Evolutionary conservation across 208 protist genomes (phyloP).

Genomic region (Trypanosoma brucei): DNA sequence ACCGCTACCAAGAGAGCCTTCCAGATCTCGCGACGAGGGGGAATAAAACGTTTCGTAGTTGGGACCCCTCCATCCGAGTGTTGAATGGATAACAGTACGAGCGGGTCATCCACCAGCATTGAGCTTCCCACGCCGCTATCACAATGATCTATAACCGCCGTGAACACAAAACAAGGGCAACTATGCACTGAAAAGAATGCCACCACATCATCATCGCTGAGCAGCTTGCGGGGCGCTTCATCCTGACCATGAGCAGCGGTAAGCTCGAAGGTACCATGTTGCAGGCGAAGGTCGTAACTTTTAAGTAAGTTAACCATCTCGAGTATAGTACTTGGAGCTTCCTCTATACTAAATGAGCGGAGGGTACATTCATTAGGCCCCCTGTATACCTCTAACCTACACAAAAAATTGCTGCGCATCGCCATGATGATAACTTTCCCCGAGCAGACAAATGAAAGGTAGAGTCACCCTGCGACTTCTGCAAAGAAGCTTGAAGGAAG

Average conservation of each 20-base stretch:
- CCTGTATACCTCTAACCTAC: slow-evolving; percentile 40
- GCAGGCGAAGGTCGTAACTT: slow-evolving; percentile 57
- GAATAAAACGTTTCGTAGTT: slow-evolving; percentile 23
- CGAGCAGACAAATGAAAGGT: too few species aligned
- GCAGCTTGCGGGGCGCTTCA: neutral
- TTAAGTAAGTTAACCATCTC: slow-evolving; percentile 36
- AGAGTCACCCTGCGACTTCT: too few species aligned
- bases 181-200: slow-evolving; percentile 5
- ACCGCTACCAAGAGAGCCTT: slow-evolving; percentile 15
- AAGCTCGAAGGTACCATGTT: slow-evolving; percentile 46
- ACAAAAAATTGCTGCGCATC: slow-evolving; percentile 17
- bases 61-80: neutral
- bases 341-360: slow-evolving; percentile 36
- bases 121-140: neutral
- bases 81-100: slow-evolving; percentile 17
- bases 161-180: slow-evolving; percentile 8
- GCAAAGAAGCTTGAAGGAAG: too few species aligned
- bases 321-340: slow-evolving; percentile 20
- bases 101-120: slow-evolving; percentile 19
- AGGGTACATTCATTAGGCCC: slow-evolving; percentile 34
- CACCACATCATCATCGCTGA: slow-evolving; percentile 7
- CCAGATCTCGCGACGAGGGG: slow-evolving; percentile 11
- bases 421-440: neutral
- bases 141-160: slow-evolving; percentile 1
- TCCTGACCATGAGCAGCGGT: slow-evolving; percentile 16